Conservation (phyloP, 148 eudicot genomes). For the Rhododendron ferrugineum region DNA sequence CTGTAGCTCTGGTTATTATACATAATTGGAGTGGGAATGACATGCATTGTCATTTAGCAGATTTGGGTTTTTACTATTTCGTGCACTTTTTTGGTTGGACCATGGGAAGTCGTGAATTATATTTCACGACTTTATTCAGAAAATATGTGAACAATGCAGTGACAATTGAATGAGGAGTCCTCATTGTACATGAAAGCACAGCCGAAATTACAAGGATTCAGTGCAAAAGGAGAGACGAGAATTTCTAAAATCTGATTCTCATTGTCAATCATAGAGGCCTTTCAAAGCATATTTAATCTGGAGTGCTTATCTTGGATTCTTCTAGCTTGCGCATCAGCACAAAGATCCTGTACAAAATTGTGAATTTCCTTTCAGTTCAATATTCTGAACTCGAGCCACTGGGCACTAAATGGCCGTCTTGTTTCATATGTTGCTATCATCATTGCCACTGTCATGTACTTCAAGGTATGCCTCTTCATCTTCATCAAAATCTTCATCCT, state of each 20-base stretch:
- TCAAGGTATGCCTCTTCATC: constrained; percentile 42
- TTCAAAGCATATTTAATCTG: neutral
- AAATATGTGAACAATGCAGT: neutral
- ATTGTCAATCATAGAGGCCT: neutral
- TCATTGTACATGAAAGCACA: neutral
- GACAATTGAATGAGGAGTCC: neutral
- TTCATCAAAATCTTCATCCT: constrained; percentile 13
- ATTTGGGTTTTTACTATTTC: neutral
- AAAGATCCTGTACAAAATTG: neutral
- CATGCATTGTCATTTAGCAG: neutral
- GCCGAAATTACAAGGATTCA: neutral
- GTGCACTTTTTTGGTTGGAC: neutral
- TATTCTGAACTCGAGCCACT: neutral
- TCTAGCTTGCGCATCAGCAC: neutral
- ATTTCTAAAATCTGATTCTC: neutral
- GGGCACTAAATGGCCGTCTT: neutral
- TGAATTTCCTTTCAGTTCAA: neutral
- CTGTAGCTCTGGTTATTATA: neutral
- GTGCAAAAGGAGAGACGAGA: no score
- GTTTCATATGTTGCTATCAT: constrained; percentile 10
- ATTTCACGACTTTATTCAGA: neutral
- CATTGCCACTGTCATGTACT: constrained; percentile 32
- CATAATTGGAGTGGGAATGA: neutral
- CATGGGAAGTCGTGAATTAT: neutral
- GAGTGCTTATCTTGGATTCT: neutral